These are phyloP conservation scores for Colletotrichum euphorbiae DNA, from an alignment of 2,329 filamentous ascomycete species.

Conservation along the genomic window DNA sequence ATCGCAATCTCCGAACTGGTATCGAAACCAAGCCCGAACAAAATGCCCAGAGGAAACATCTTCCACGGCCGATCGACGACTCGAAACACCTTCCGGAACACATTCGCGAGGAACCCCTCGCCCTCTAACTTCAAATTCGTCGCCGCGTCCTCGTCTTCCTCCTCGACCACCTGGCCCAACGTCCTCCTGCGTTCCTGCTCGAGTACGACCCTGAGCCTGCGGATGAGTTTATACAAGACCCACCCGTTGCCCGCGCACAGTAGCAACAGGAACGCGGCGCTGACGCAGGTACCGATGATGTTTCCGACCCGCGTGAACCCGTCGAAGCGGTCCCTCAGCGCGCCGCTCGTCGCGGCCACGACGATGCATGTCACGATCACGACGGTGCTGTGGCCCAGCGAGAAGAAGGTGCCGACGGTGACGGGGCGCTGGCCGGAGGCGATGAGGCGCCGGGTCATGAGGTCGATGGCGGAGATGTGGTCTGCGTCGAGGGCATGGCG, in stretches of 20 bases:
- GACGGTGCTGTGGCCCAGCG: constrained; percentile 91
- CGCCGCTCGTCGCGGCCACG: constrained; percentile 89
- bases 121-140: constrained; percentile 78
- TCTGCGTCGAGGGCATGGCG: constrained; percentile 98
- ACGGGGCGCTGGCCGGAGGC: constrained; percentile 87
- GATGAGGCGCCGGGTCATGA: constrained; percentile 91
- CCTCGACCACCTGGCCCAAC: constrained; percentile 43
- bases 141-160: constrained; percentile 47
- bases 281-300: constrained; percentile 90
- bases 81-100: constrained; percentile 82
- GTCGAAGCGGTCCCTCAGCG: constrained; percentile 83
- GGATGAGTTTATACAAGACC: constrained; percentile 83
- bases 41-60: constrained; percentile 90
- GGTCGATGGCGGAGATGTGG: constrained; percentile 87
- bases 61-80: constrained; percentile 87
- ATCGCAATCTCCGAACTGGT: constrained; percentile 95
- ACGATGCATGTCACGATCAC: constrained; percentile 91
- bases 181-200: constrained; percentile 47
- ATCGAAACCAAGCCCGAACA: constrained; percentile 95
- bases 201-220: constrained; percentile 73
- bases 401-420: constrained; percentile 95
- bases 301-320: constrained; percentile 83
- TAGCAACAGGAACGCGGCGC: constrained; percentile 83
- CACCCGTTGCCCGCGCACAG: constrained; percentile 87
- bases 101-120: constrained; percentile 76